A percentile compares a stretch with the other conserved stretches of the same genome.
Evolutionary conservation across 495 filamentous ascomycete genomes (phyloP).

Genomic region (Penicillium simplicissimum): DNA sequence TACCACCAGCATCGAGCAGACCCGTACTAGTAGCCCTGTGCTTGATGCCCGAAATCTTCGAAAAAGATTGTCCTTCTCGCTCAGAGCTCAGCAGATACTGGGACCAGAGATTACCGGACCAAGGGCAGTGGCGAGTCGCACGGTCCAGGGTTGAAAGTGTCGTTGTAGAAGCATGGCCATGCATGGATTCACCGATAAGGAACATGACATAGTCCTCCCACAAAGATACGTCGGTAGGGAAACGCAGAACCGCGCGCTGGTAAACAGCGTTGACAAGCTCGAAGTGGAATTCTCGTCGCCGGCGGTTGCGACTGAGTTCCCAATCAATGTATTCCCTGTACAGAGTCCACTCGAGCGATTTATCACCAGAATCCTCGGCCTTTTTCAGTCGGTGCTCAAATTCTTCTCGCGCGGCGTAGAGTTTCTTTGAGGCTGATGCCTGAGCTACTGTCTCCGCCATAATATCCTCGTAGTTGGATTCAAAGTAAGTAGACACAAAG

Average conservation of each 20-base stretch:
- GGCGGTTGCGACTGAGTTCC: conserved; percentile 65
- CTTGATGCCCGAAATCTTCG: conserved; percentile 85
- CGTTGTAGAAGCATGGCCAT: conserved; percentile 36
- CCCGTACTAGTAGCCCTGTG: conserved; percentile 84
- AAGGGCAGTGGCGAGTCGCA: conserved; percentile 85
- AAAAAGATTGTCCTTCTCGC: conserved; percentile 67
- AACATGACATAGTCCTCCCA: conserved; percentile 85
- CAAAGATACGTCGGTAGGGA: conserved; percentile 66
- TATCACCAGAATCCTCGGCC: conserved; percentile 59
- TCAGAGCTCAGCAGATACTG: conserved; percentile 83
- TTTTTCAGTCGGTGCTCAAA: conserved; percentile 68
- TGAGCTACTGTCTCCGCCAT: conserved; percentile 71
- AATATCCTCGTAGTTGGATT: conserved; percentile 69
- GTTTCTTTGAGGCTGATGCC: conserved; percentile 66
- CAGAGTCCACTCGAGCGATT: conserved; percentile 54
- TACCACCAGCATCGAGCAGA: conserved; percentile 69
- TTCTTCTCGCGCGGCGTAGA: conserved; percentile 66
- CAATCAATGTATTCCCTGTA: conserved; percentile 79
- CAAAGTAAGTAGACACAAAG: conserved; percentile 78
- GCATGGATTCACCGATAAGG: conserved; percentile 53
- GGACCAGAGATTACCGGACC: conserved; percentile 89
- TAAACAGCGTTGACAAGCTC: conserved; percentile 72
- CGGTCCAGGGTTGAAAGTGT: conserved; percentile 63
- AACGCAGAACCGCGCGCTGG: conserved; percentile 68
- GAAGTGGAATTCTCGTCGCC: conserved; percentile 55